Percentiles rank a stretch among this genome's conserved stretches.
phyloP scores from a whole-genome alignment of 345 rosid species.

The Camelina neglecta region DNA sequence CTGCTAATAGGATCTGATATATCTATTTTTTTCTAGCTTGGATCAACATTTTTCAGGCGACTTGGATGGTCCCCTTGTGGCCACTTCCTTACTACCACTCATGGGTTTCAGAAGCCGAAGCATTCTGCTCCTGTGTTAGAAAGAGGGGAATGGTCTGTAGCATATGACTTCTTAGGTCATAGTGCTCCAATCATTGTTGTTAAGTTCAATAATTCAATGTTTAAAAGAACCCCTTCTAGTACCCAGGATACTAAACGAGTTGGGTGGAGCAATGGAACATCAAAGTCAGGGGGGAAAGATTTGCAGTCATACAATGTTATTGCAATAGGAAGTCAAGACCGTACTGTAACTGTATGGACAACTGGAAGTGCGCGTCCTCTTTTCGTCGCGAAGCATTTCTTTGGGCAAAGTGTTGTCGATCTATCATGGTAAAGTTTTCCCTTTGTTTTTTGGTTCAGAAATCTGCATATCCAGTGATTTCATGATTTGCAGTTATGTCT shows the following conservation, averaged over 20 bases:
- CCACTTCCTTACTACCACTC: constrained; percentile 95
- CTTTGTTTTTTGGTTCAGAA: not conserved
- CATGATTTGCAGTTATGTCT: constrained; percentile 14
- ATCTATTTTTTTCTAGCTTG: constrained; percentile 66
- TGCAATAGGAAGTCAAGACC: constrained; percentile 99
- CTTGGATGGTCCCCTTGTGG: constrained; percentile 99
- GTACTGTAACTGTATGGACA: constrained; percentile 99
- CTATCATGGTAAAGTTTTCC: constrained; percentile 77
- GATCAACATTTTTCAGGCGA: constrained; percentile 98
- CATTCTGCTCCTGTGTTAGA: constrained; percentile 99
- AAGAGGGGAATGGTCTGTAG: constrained; percentile 99
- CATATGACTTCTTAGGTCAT: constrained; percentile 97
- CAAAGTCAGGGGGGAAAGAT: constrained; percentile 84
- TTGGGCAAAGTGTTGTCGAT: constrained; percentile 97
- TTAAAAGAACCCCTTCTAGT: constrained; percentile 56
- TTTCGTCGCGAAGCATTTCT: constrained; percentile 98
- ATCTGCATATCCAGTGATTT: constrained; percentile 1
- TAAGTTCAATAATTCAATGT: constrained; percentile 97
- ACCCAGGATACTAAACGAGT: constrained; percentile 62
- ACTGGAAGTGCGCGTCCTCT: constrained; percentile 97
- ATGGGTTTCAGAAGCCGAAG: constrained; percentile 99
- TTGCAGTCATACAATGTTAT: constrained; percentile 87
- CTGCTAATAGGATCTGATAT: constrained; percentile 38
- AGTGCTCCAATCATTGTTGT: constrained; percentile 97
- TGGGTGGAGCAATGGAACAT: constrained; percentile 90